Evolutionary conservation across 2,329 filamentous ascomycete genomes (phyloP).

Genomic region (Fusarium torreyae): DNA sequence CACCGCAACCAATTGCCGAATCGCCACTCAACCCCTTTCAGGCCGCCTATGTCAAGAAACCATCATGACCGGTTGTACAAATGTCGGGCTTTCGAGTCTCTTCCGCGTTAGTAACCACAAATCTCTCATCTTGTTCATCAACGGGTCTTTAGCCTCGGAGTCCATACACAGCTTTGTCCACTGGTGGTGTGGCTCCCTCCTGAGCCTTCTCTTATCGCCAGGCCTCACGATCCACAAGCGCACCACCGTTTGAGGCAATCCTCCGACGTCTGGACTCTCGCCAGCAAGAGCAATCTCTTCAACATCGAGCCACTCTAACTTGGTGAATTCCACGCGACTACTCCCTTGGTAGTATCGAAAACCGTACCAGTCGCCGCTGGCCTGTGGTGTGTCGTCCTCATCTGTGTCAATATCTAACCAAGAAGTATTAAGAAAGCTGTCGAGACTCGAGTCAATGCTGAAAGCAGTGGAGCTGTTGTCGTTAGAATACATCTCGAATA

Average conservation of each 20-base stretch:
- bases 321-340: constrained; percentile 20
- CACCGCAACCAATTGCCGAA: neutral
- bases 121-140: constrained; percentile 2
- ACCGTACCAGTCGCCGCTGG: constrained; percentile 30
- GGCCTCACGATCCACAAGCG: constrained; percentile 36
- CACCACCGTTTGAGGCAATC: constrained; percentile 8
- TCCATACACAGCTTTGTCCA: constrained; percentile 23
- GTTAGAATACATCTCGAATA: neutral
- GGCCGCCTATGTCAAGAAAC: neutral
- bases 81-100: constrained; percentile 15
- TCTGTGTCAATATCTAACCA: neutral
- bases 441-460: neutral
- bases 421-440: neutral
- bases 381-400: neutral
- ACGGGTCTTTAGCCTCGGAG: neutral
- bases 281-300: constrained; percentile 5
- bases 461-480: neutral
- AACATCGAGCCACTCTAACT: constrained; percentile 20
- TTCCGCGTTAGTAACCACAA: constrained; percentile 23
- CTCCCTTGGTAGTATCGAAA: constrained; percentile 34
- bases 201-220: neutral
- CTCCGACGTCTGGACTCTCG: neutral
- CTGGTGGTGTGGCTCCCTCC: constrained; percentile 10
- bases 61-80: neutral
- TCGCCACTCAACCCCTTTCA: neutral